Conservation (phyloP, 805 yeast genomes). For the Wickerhamomyces canadensis region DNA sequence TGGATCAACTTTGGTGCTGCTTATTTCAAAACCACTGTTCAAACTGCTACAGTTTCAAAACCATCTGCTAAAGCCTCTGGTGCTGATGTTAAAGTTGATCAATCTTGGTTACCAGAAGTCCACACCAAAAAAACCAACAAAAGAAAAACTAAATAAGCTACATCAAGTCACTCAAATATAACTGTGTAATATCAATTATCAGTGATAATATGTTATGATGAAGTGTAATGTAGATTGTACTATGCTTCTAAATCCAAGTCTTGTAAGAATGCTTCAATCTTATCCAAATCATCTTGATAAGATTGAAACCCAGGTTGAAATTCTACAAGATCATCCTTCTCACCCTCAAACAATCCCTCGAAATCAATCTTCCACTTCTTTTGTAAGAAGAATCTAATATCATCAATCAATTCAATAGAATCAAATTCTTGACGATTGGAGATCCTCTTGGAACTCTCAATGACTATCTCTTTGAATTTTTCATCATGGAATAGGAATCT, state of each 20-base stretch:
- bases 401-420: slow-evolving; percentile 76
- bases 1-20: slow-evolving; percentile 40
- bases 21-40: slow-evolving; percentile 33
- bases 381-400: slow-evolving; percentile 57
- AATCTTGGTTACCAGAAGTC: slow-evolving; percentile 54
- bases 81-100: slow-evolving; percentile 32
- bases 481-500: slow-evolving; percentile 28
- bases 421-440: slow-evolving; percentile 63
- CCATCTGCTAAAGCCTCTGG: slow-evolving; percentile 19
- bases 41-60: slow-evolving; percentile 21
- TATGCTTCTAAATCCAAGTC: slow-evolving; percentile 39
- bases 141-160: slow-evolving; percentile 21
- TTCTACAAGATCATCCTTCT: slow-evolving; percentile 17
- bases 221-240: neutral
- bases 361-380: slow-evolving; percentile 24
- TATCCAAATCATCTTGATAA: slow-evolving; percentile 28
- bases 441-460: slow-evolving; percentile 53
- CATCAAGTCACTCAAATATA: slow-evolving; percentile 4
- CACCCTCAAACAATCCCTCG: slow-evolving; percentile 27
- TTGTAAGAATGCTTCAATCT: slow-evolving; percentile 35
- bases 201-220: neutral
- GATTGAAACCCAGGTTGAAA: slow-evolving; percentile 16
- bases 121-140: slow-evolving; percentile 38
- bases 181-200: slow-evolving; percentile 9
- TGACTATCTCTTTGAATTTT: slow-evolving; percentile 33